Conservation (phyloP, 129 eudicot species). For the Chrysanthemum lavandulifolium region DNA sequence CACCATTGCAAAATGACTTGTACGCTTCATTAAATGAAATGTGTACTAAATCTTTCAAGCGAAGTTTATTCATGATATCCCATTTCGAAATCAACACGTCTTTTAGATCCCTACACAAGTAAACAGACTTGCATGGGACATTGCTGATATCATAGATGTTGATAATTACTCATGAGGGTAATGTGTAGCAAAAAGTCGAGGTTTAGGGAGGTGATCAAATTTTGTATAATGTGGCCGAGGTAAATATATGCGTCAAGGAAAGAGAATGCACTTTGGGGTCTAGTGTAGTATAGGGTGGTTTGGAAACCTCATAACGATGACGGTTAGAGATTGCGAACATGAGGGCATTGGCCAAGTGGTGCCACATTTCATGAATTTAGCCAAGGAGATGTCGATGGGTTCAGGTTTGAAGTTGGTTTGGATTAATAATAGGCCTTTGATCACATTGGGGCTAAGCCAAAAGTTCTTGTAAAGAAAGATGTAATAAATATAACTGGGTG, state of each 20-base stretch:
- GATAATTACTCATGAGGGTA: conserved; percentile 35
- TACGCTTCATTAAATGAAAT: neutral
- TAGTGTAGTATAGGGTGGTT: conserved; percentile 39
- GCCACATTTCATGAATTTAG: conserved; percentile 47
- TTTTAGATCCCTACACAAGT: conserved; percentile 54
- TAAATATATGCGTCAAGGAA: conserved; percentile 34
- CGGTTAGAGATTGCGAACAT: conserved; percentile 37
- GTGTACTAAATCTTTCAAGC: conserved; percentile 18
- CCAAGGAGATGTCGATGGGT: conserved; percentile 45
- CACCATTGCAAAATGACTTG: conserved; percentile 27
- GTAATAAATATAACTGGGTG: neutral
- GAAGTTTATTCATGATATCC: conserved; percentile 39
- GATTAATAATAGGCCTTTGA: conserved; percentile 27
- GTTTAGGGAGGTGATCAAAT: conserved; percentile 10
- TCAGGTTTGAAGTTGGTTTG: conserved; percentile 35
- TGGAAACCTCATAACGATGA: conserved; percentile 22
- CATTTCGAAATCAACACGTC: conserved; percentile 44
- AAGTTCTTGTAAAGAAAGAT: conserved; percentile 33
- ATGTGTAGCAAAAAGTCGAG: conserved; percentile 48
- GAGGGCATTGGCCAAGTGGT: conserved; percentile 63
- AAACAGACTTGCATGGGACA: conserved; percentile 34
- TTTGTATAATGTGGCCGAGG: neutral
- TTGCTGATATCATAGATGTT: conserved; percentile 21
- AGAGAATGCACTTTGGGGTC: conserved; percentile 50
- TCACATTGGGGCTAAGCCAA: conserved; percentile 29